phyloP scores from a whole-genome alignment of 768 basidiomycete species.

The Pleurotus salmoneostramineus region DNA sequence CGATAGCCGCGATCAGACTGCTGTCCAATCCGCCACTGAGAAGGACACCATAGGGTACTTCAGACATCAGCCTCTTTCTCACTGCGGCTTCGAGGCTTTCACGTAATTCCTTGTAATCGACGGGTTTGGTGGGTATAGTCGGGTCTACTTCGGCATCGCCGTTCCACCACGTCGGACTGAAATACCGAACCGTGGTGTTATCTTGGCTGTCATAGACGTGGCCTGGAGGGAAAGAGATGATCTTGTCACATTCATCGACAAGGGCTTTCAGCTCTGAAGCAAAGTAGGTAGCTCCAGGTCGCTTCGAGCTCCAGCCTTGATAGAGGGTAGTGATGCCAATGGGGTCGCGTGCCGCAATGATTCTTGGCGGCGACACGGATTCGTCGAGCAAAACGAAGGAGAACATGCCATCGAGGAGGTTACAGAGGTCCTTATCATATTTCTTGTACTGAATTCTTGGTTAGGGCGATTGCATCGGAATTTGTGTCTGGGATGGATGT shows the following conservation, averaged over 20 bases:
- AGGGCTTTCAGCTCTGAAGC: slow-evolving; percentile 95
- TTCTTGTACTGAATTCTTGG: slow-evolving; percentile 65
- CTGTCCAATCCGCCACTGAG: slow-evolving; percentile 95
- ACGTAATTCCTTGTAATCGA: slow-evolving; percentile 68
- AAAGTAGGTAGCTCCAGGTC: slow-evolving; percentile 84
- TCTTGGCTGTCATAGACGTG: slow-evolving; percentile 91
- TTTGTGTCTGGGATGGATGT: background rate
- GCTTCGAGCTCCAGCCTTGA: slow-evolving; percentile 87
- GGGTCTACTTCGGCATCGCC: slow-evolving; percentile 68
- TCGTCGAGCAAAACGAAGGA: slow-evolving; percentile 96
- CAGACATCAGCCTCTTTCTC: slow-evolving; percentile 93
- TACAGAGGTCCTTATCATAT: slow-evolving; percentile 72
- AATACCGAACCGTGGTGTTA: slow-evolving; percentile 78
- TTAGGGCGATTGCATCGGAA: background rate
- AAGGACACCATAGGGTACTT: slow-evolving; percentile 97
- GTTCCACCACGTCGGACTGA: slow-evolving; percentile 84
- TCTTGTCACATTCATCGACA: slow-evolving; percentile 87
- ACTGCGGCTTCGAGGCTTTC: slow-evolving; percentile 89
- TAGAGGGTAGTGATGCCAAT: slow-evolving; percentile 99
- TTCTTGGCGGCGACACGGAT: slow-evolving; percentile 79
- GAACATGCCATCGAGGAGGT: slow-evolving; percentile 95
- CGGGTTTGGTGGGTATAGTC: slow-evolving; percentile 52
- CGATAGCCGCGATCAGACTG: slow-evolving; percentile 93
- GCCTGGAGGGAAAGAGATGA: slow-evolving; percentile 95
- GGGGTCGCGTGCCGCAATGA: slow-evolving; percentile 96